Percentiles rank a stretch among this genome's conserved stretches.
Evolutionary conservation across 164 flowering plant genomes (phyloP).

Genomic region (Buxus sempervirens): DNA sequence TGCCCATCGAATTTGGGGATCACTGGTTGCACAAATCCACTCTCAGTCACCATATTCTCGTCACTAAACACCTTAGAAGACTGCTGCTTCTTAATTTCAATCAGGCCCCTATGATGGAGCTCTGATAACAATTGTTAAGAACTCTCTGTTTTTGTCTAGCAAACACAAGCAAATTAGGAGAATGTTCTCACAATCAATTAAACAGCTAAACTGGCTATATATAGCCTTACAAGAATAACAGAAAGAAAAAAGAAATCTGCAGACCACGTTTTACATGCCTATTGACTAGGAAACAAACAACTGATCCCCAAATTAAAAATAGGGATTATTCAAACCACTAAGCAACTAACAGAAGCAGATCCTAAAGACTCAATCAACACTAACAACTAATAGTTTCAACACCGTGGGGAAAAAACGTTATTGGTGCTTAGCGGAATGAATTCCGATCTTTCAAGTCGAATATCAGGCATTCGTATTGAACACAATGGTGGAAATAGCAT

Average conservation of each 20-base stretch:
- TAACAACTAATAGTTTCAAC: not conserved
- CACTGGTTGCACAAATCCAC: conserved; percentile 6
- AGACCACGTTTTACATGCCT: not conserved
- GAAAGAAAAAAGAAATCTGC: not conserved
- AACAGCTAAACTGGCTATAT: conserved; percentile 1
- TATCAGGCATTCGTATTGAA: too few relatives aligned
- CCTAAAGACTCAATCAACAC: conserved; percentile 4
- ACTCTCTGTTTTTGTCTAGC: not conserved
- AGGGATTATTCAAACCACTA: too few relatives aligned
- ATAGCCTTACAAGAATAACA: not conserved
- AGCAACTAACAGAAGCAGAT: not conserved
- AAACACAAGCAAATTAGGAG: conserved; percentile 2
- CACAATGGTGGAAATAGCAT: too few relatives aligned
- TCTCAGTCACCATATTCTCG: not conserved
- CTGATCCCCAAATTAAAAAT: not conserved
- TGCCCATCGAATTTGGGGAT: not conserved
- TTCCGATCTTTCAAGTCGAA: too few relatives aligned
- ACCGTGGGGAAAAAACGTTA: too few relatives aligned
- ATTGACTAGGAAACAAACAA: conserved; percentile 5
- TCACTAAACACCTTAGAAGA: conserved; percentile 1
- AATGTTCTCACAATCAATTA: not conserved
- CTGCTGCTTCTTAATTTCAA: conserved; percentile 2
- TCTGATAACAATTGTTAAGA: not conserved
- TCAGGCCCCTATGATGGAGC: not conserved
- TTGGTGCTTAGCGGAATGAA: too few relatives aligned